phyloP scores from a whole-genome alignment of 768 basidiomycete genomes.

The Naganishia friedmannii region DNA sequence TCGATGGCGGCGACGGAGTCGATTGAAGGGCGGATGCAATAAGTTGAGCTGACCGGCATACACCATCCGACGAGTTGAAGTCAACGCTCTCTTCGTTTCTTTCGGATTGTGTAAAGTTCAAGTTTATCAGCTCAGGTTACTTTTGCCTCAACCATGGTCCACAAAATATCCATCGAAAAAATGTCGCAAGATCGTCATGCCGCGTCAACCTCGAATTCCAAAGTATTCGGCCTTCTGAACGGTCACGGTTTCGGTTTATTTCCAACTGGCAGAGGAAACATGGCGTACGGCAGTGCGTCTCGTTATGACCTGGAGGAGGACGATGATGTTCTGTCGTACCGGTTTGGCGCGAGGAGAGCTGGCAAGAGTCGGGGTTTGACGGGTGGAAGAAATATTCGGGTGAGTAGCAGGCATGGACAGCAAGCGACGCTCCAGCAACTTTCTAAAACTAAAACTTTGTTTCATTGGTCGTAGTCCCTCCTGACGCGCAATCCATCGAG shows the following conservation, averaged over 20 bases:
- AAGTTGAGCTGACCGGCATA: too few relatives aligned
- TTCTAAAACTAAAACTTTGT: background rate
- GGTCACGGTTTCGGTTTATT: conserved; percentile 21
- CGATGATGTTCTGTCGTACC: conserved; percentile 6
- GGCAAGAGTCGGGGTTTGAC: background rate
- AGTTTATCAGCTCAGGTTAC: too few relatives aligned
- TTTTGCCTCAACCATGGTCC: background rate
- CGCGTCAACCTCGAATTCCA: background rate
- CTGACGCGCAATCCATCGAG: background rate
- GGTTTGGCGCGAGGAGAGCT: background rate
- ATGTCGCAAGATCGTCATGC: conserved; percentile 18
- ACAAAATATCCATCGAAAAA: conserved; percentile 22
- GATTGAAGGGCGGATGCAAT: too few relatives aligned
- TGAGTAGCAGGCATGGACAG: background rate
- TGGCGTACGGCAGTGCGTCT: background rate
- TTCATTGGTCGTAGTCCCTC: background rate
- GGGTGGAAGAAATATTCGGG: background rate
- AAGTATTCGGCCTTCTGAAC: conserved; percentile 20
- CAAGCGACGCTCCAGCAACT: background rate
- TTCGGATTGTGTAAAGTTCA: too few relatives aligned
- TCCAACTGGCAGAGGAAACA: background rate
- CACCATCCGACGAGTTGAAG: too few relatives aligned
- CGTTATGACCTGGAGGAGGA: conserved; percentile 13
- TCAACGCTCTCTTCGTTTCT: too few relatives aligned
- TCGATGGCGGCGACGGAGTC: too few relatives aligned